Conservation (phyloP, 1,284 basidiomycete species). For the Sanghuangporus baumii region DNA sequence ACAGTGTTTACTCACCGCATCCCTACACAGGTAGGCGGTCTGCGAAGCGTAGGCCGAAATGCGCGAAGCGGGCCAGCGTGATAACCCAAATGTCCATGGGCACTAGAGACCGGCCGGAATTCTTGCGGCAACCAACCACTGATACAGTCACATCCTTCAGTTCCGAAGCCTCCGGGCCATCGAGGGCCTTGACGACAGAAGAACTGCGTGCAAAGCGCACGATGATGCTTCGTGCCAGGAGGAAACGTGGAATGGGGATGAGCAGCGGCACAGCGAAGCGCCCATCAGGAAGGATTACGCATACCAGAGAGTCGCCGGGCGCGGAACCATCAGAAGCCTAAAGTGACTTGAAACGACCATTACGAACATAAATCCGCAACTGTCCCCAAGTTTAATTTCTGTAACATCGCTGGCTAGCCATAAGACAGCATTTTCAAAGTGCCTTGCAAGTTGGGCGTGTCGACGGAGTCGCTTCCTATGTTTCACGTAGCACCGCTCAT, state of each 20-base stretch:
- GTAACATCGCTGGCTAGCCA: neutral
- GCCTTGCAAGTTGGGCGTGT: neutral
- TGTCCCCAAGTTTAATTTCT: neutral
- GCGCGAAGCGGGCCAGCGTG: constrained; percentile 1
- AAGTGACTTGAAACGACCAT: neutral
- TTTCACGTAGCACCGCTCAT: neutral
- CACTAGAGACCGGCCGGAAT: constrained; percentile 10
- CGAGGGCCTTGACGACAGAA: constrained; percentile 11
- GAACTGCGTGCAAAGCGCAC: constrained; percentile 13
- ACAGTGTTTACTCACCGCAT: neutral
- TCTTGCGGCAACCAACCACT: constrained; percentile 4
- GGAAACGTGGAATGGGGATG: constrained; percentile 9
- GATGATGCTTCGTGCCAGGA: constrained; percentile 14
- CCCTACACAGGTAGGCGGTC: neutral
- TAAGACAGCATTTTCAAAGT: neutral
- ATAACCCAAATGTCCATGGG: neutral
- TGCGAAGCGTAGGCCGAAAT: neutral
- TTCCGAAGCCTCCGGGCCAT: constrained; percentile 10
- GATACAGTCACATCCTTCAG: constrained; percentile 11
- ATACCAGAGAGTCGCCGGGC: neutral
- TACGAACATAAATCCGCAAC: neutral
- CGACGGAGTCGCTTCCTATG: neutral
- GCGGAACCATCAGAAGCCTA: neutral
- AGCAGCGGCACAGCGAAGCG: neutral
- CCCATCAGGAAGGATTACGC: neutral